Evolutionary conservation across 78 protist species (phyloP), one percentile per base, ranked within the genome.

Genomic region (Planoprotostelium fungivorum): DNA sequence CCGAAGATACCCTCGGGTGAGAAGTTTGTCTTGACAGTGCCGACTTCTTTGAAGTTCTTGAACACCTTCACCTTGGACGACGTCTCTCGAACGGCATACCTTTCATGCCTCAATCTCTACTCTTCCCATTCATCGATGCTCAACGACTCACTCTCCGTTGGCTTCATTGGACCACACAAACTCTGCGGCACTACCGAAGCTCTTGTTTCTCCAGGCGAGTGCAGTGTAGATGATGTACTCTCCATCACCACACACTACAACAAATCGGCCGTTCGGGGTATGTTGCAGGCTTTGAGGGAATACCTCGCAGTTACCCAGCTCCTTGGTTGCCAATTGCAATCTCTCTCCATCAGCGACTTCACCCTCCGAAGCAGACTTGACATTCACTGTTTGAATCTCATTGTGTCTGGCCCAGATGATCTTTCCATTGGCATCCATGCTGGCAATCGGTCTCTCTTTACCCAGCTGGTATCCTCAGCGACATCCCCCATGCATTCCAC

Each of bases 181-280:
- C 87, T 99, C 99, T 31, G 95, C 84, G 1, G 99, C 99, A 35
- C 34, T 5, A 28, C 99, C 99, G 87, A 94, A 98, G 36, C 92
- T 63, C 96, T 98, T 98, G 87, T 96, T 97, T 38, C 98, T 86
- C 98, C 98, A 97, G 0, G 96, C 96, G 1, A 95, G 86, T 0
- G 99, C 99, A 1, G 99, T 97, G 96, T 98, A 96, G 88, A 99
- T 95, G 89, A 96, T 96, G 89, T 94, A 98, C 84, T 98, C 99
- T 36, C 99, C 99, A 83, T 99, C 99, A 85, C 99, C 99, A 88
- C 95, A 90, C 29, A 98, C 99, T 23, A 95, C 96, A 1, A 98
- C 98, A 38, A 95, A 96, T n/a, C 98, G 93, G 35, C 99, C 99
- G 86, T 96, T 97, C 35, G 98, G 95, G 84, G 90, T 93, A 91